Conservation (phyloP, 1,139 yeast genomes). For the Martiniozyma asiatica region DNA sequence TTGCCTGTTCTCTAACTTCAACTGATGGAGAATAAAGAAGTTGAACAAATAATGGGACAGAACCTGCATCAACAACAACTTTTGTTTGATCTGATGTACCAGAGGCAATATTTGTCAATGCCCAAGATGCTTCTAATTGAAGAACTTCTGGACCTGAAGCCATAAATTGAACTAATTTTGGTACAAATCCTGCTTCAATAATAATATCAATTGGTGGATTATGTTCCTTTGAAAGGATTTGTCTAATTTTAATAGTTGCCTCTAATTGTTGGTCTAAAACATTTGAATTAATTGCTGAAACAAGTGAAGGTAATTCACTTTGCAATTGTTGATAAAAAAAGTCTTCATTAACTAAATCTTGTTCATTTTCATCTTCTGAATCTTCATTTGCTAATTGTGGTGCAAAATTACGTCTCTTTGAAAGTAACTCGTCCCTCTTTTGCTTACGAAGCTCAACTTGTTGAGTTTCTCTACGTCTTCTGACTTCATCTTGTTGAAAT, state of each 20-base stretch:
- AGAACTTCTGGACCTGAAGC: conserved; percentile 66
- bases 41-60: conserved; percentile 83
- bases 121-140: conserved; percentile 99
- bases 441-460: conserved; percentile 95
- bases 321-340: conserved; percentile 48
- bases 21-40: conserved; percentile 68
- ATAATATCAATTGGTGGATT: conserved; percentile 97
- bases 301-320: conserved; percentile 76
- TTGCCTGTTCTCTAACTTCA: conserved; percentile 96
- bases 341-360: conserved; percentile 30
- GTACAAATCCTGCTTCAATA: conserved; percentile 86
- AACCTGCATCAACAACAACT: conserved; percentile 84
- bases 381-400: conserved; percentile 27
- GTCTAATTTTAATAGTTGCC: conserved; percentile 89
- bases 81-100: conserved; percentile 85
- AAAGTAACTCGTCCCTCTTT: conserved; percentile 86
- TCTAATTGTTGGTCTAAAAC: conserved; percentile 74
- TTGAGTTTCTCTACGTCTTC: conserved; percentile 96
- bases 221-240: conserved; percentile 83
- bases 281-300: conserved; percentile 64
- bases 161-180: conserved; percentile 81
- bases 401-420: conserved; percentile 78
- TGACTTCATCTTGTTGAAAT: conserved; percentile 89
- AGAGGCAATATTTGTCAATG: conserved; percentile 94
- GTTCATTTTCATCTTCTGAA: conserved; percentile 34